These are phyloP conservation scores for Quercus phellos DNA, from an alignment of 331 rosid genomes.

Conservation along the genomic window DNA sequence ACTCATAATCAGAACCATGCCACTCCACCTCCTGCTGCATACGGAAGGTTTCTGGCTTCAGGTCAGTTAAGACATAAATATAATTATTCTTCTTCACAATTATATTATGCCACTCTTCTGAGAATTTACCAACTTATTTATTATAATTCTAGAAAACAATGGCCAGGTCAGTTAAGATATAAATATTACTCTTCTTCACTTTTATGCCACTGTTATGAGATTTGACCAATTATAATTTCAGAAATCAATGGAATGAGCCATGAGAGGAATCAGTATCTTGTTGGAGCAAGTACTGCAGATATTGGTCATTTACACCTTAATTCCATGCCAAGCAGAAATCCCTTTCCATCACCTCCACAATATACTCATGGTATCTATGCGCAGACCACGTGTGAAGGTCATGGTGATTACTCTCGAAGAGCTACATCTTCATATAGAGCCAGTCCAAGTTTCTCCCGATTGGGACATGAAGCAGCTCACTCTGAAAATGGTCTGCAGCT, in stretches of 20 bases:
- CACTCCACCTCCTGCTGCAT: neutral
- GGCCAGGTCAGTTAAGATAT: neutral
- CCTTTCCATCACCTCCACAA: neutral
- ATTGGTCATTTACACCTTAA: neutral
- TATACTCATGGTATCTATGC: neutral
- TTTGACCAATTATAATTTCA: neutral
- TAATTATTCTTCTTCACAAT: neutral
- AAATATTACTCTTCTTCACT: no score
- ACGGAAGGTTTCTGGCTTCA: neutral
- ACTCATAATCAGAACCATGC: slow-evolving; percentile 1
- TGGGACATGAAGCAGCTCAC: slow-evolving; percentile 1
- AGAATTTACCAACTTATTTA: neutral
- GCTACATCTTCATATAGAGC: neutral
- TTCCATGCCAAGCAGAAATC: neutral
- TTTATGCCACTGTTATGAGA: no score
- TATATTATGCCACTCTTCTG: neutral
- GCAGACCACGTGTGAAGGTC: neutral
- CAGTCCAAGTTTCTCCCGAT: neutral
- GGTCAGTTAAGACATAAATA: neutral
- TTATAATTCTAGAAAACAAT: slow-evolving; percentile 10
- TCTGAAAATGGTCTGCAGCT: neutral
- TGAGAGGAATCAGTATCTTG: slow-evolving; percentile 6
- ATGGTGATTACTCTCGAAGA: neutral
- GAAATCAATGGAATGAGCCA: slow-evolving; percentile 14
- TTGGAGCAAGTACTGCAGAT: neutral